Percentiles rank a stretch among this genome's conserved stretches.
Evolutionary conservation across 106 monocot species (phyloP).

Genomic region (Alisma plantagoaquatica): DNA sequence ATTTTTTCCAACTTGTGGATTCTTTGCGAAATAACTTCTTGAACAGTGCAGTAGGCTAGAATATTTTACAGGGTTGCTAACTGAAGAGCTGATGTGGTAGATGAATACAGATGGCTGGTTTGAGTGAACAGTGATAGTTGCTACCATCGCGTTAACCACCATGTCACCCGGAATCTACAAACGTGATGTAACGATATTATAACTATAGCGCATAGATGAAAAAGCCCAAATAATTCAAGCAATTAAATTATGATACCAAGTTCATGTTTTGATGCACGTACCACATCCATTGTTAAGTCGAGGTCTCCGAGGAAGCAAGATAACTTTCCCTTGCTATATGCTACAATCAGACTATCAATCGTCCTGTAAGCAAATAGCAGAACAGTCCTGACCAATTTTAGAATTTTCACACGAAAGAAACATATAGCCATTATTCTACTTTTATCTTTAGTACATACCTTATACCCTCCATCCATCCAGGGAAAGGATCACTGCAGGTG

Average conservation of each 20-base stretch:
- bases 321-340: slow-evolving; percentile 46
- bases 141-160: no score
- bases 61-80: slow-evolving; percentile 37
- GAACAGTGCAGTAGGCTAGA: slow-evolving; percentile 16
- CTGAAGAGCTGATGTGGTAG: no score
- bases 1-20: slow-evolving; percentile 41
- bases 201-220: no score
- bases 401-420: neutral
- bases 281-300: slow-evolving; percentile 48
- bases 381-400: neutral
- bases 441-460: slow-evolving; percentile 16
- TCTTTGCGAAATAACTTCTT: slow-evolving; percentile 29
- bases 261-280: slow-evolving; percentile 6
- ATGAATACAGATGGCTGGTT: no score
- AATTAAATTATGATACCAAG: no score
- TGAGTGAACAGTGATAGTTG: no score
- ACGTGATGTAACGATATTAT: no score
- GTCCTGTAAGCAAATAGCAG: slow-evolving; percentile 21
- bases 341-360: slow-evolving; percentile 55
- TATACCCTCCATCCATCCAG: slow-evolving; percentile 73
- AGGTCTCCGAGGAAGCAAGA: slow-evolving; percentile 49
- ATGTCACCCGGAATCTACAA: no score
- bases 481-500: slow-evolving; percentile 47
- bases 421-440: neutral
- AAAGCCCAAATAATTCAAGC: no score